phyloP scores from a whole-genome alignment of 192 early-diverging fungal species.

The Coemansia sp. region DNA sequence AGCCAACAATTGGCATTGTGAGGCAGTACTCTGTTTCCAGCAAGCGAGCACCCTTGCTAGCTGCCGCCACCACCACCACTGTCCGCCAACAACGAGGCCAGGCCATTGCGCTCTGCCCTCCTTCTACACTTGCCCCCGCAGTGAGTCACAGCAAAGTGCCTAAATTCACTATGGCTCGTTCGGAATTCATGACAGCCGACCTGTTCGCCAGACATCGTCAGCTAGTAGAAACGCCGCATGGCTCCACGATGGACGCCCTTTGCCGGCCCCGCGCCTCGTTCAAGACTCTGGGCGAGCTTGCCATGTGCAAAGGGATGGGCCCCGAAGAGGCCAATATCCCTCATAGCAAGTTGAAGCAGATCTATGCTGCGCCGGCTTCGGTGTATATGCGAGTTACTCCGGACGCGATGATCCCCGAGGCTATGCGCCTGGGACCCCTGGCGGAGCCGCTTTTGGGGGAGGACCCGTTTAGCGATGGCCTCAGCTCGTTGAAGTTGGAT shows the following conservation, averaged over 20 bases:
- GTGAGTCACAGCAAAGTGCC: conserved; percentile 33
- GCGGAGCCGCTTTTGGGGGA: conserved; percentile 41
- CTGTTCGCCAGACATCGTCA: conserved; percentile 50
- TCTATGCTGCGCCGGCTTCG: conserved; percentile 50
- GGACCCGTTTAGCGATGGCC: conserved; percentile 38
- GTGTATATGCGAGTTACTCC: conserved; percentile 45
- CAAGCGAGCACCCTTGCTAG: conserved; percentile 24
- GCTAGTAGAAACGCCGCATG: conserved; percentile 14
- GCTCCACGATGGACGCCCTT: conserved; percentile 1
- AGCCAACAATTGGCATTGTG: conserved; percentile 1
- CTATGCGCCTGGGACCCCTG: conserved; percentile 50
- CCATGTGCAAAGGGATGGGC: conserved; percentile 23
- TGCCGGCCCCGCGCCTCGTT: conserved; percentile 26
- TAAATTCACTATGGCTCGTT: conserved; percentile 46
- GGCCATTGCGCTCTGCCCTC: background rate
- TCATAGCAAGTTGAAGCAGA: conserved; percentile 32
- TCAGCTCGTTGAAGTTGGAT: conserved; percentile 20
- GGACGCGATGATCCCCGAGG: conserved; percentile 50
- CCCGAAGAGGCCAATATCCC: conserved; percentile 36
- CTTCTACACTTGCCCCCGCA: background rate
- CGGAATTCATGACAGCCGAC: conserved; percentile 44
- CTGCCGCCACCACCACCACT: background rate
- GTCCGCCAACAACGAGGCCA: background rate
- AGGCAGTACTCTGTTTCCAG: conserved; percentile 45
- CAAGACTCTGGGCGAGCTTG: conserved; percentile 44